Percentiles rank a stretch among this genome's conserved stretches.
phyloP scores from a whole-genome alignment of 1,139 yeast species.

The Diutina mesorugosa region DNA sequence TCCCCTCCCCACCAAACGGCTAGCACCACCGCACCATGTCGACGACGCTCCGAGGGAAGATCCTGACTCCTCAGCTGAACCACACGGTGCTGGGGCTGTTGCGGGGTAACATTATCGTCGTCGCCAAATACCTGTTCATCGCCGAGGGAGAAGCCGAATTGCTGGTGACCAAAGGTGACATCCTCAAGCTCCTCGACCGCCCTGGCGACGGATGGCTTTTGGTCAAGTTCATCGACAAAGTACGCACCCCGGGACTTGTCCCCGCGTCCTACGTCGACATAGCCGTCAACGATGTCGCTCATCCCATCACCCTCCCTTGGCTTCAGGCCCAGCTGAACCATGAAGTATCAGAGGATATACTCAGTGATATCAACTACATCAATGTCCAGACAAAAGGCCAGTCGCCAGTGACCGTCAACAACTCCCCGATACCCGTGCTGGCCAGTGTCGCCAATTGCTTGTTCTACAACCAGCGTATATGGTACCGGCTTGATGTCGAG shows the following conservation, averaged over 20 bases:
- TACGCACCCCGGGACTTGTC: slow-evolving; percentile 6
- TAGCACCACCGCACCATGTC: not conserved
- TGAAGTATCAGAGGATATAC: not conserved
- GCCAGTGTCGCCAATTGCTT: slow-evolving; percentile 23
- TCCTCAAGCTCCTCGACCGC: slow-evolving; percentile 24
- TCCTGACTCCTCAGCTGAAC: not conserved
- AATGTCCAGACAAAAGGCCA: slow-evolving; percentile 1
- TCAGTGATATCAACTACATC: not conserved
- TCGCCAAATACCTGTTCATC: slow-evolving; percentile 21
- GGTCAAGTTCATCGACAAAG: slow-evolving; percentile 28
- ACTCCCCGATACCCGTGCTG: slow-evolving; percentile 13
- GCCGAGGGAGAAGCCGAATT: slow-evolving; percentile 24
- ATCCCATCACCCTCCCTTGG: slow-evolving; percentile 1
- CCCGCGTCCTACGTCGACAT: slow-evolving; percentile 2
- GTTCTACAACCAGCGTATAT: slow-evolving; percentile 21
- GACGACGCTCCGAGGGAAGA: not conserved
- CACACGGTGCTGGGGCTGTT: not conserved
- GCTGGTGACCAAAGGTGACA: slow-evolving; percentile 24
- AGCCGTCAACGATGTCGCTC: not conserved
- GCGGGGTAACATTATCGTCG: slow-evolving; percentile 22
- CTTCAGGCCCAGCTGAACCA: not conserved
- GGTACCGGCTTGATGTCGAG: slow-evolving; percentile 30
- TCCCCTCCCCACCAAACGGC: not conserved
- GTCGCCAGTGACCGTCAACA: not conserved
- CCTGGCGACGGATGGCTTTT: slow-evolving; percentile 31